Percentiles rank a stretch among this genome's conserved stretches.
These are phyloP conservation scores for Pseudoneurospora amorphoporcata DNA, from an alignment of 495 filamentous ascomycete genomes.

Conservation along the genomic window DNA sequence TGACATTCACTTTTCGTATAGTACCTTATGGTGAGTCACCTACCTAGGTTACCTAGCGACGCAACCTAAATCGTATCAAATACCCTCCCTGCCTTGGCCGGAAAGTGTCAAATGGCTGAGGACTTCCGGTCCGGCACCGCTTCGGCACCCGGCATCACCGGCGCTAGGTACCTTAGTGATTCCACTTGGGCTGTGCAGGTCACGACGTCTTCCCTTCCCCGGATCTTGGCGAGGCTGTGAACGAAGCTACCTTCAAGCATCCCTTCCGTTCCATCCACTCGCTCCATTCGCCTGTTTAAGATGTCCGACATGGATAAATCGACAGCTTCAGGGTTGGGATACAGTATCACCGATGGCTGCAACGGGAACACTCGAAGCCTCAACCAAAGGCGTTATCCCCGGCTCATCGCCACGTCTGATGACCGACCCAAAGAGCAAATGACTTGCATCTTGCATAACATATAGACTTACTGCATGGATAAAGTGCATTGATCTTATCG, in stretches of 20 bases:
- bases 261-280: neutral
- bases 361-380: neutral
- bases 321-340: too few relatives aligned
- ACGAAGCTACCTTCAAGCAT: neutral
- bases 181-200: neutral
- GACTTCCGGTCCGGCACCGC: neutral
- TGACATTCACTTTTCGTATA: too few relatives aligned
- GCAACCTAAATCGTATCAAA: too few relatives aligned
- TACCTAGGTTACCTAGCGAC: too few relatives aligned
- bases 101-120: too few relatives aligned
- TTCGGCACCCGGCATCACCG: neutral
- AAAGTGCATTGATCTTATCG: neutral
- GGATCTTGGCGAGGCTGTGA: neutral
- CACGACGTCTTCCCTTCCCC: neutral
- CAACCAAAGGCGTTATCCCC: neutral
- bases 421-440: neutral
- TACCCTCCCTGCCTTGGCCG: too few relatives aligned
- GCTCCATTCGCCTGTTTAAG: neutral
- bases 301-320: too few relatives aligned
- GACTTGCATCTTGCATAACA: neutral
- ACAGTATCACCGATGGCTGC: neutral
- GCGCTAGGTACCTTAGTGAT: neutral
- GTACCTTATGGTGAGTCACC: too few relatives aligned
- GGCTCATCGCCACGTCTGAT: neutral
- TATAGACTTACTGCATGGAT: too few relatives aligned